Evolutionary conservation across 2,329 filamentous ascomycete species (phyloP).

Genomic region (Apiospora hydei): DNA sequence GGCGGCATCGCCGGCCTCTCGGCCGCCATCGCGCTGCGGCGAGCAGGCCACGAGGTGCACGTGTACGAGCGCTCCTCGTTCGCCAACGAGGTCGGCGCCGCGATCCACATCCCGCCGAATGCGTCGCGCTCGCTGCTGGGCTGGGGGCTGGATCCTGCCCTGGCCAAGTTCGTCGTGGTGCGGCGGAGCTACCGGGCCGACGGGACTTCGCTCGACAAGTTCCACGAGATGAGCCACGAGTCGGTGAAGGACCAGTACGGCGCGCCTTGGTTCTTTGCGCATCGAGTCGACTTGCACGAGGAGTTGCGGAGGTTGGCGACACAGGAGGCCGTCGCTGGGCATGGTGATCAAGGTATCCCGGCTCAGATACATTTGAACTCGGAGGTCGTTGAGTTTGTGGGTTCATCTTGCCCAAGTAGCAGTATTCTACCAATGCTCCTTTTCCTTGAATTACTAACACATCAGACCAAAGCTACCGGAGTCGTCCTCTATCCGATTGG

Average conservation of each 20-base stretch:
- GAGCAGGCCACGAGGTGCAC: slow-evolving; percentile 37
- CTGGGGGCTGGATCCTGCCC: slow-evolving; percentile 44
- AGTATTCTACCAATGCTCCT: no score
- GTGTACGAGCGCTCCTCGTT: slow-evolving; percentile 42
- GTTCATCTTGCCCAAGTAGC: slow-evolving; percentile 23
- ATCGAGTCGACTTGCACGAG: slow-evolving; percentile 50
- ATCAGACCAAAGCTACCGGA: neutral
- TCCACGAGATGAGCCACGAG: slow-evolving; percentile 31
- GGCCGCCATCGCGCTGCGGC: slow-evolving; percentile 38
- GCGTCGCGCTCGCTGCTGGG: slow-evolving; percentile 41
- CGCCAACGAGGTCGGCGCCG: slow-evolving; percentile 50
- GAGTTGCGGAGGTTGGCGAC: slow-evolving; percentile 45
- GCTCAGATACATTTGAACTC: slow-evolving; percentile 37
- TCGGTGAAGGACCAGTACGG: slow-evolving; percentile 38
- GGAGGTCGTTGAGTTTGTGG: slow-evolving; percentile 39
- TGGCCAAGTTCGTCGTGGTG: slow-evolving; percentile 35
- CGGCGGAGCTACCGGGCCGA: slow-evolving; percentile 31
- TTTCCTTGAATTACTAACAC: neutral
- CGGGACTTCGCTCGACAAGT: slow-evolving; percentile 29
- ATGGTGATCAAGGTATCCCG: slow-evolving; percentile 31
- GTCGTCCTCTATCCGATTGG: slow-evolving; percentile 59
- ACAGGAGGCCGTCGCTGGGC: slow-evolving; percentile 33
- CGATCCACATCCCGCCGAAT: slow-evolving; percentile 49
- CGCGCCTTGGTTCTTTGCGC: slow-evolving; percentile 44
- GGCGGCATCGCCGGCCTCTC: slow-evolving; percentile 41